A percentile compares a stretch with the other conserved stretches of the same genome.
phyloP scores from a whole-genome alignment of 2,329 filamentous ascomycete genomes.

The Lachnellula cervina region DNA sequence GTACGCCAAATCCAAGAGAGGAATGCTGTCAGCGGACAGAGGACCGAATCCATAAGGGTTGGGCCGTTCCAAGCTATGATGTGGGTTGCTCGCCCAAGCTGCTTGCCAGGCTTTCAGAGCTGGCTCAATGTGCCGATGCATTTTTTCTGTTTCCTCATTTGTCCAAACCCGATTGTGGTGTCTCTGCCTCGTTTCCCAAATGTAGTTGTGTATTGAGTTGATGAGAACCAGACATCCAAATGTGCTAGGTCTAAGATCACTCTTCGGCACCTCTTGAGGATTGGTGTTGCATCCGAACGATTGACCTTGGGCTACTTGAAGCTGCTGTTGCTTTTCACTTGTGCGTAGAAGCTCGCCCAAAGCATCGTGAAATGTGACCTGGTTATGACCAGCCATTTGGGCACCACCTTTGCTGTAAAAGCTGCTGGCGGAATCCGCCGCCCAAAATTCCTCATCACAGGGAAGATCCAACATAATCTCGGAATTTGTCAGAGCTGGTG shows the following conservation, averaged over 20 bases:
- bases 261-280: conserved; percentile 48
- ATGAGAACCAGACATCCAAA: conserved; percentile 91
- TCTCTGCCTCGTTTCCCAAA: conserved; percentile 92
- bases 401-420: conserved; percentile 76
- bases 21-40: conserved; percentile 84
- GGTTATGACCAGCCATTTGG: conserved; percentile 62
- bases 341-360: conserved; percentile 76
- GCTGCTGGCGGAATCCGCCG: conserved; percentile 73
- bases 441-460: conserved; percentile 88
- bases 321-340: conserved; percentile 59
- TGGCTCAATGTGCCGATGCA: conserved; percentile 93
- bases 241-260: conserved; percentile 74
- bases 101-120: conserved; percentile 91
- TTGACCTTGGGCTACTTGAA: conserved; percentile 35
- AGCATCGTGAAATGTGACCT: conserved; percentile 75
- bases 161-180: conserved; percentile 89
- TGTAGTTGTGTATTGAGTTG: conserved; percentile 94
- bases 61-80: conserved; percentile 77
- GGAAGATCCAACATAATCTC: conserved; percentile 86
- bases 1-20: conserved; percentile 85
- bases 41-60: conserved; percentile 80
- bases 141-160: conserved; percentile 85
- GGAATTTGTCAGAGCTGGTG: conserved; percentile 86
- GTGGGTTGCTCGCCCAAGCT: conserved; percentile 82
- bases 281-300: conserved; percentile 43